Evolutionary conservation across 192 early-diverging fungal species (phyloP).

Genomic region (Jimgerdemannia flammicorona): DNA sequence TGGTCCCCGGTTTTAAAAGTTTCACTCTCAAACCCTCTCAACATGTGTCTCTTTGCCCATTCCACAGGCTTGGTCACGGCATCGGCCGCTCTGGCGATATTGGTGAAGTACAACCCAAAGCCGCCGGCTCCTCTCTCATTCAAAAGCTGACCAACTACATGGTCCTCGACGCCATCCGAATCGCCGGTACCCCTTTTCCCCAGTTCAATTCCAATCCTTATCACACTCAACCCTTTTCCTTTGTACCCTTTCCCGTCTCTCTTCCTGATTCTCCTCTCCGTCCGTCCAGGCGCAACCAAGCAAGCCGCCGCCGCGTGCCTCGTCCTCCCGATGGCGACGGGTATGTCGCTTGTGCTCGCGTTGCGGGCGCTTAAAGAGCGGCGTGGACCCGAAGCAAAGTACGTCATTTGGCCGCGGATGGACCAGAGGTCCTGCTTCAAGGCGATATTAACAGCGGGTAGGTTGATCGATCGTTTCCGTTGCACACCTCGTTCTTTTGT

Average conservation of each 20-base stretch:
- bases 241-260: background rate
- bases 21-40: too few relatives aligned
- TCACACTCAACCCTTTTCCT: background rate
- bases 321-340: conserved; percentile 2
- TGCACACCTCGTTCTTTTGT: background rate
- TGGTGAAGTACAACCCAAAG: conserved; percentile 3
- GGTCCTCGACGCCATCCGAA: background rate
- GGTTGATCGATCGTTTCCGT: background rate
- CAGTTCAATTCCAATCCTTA: background rate
- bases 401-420: conserved; percentile 2
- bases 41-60: too few relatives aligned
- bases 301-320: conserved; percentile 2
- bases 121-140: background rate
- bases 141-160: conserved; percentile 1
- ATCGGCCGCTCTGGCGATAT: conserved; percentile 1
- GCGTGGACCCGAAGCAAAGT: conserved; percentile 1
- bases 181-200: background rate
- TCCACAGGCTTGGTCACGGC: background rate
- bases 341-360: background rate
- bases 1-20: too few relatives aligned
- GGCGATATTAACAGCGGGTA: background rate
- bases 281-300: background rate
- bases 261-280: background rate
- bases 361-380: background rate
- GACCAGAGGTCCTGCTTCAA: conserved; percentile 1